Base-by-base conservation (phyloP, 345 rosid genomes). In the Lumnitzera racemosa region DNA sequence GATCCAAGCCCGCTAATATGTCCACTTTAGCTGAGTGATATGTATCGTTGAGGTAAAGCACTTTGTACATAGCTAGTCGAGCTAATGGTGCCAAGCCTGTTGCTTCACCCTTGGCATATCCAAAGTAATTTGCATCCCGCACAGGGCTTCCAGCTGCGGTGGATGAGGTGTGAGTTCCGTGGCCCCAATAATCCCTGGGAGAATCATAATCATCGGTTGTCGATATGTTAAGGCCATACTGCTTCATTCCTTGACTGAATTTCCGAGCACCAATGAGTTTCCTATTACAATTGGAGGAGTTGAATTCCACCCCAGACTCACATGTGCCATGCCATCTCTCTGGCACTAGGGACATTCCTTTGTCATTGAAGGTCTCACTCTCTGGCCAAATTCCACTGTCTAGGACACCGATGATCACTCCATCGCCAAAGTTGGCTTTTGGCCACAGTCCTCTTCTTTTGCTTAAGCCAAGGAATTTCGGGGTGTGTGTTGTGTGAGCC, bases 41-140 rank as follows among this genome's bases (percentile, higher is more conserved):
- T 13, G n/a, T 59, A 46, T 25, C 27, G 14, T 13, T 11, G 11
- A 17, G 57, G 62, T 78, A 83, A 2, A 61, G 0, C 14, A 78
- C 85, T 51, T 83, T 80, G 51, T 83, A 80, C 81, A 80, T 68
- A 15, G 85, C 85, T n/a, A 83, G 66, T 72, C 84, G 78, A 15
- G 85, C 81, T 41, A 60, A 31, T 16, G 85, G 82, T 10, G 89
- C 89, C 3, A 65, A 66, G 24, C 78, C 81, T 0, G 17, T 55
- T 7, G 82, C 83, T 4, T 75, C 70, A 29, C 83, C 85, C 62
- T 70, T 15, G 1, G 89, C 85, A 16, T 83, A 78, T 16, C 86
- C 80, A 17, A 80, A 83, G 64, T 78, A 78, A 49, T 63, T 77
- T 24, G 60, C 78, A 2, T 25, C 48, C 2, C 0, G 64, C 12